Conservation (phyloP, 169 alveolate species). For the Plasmodium malariae region DNA sequence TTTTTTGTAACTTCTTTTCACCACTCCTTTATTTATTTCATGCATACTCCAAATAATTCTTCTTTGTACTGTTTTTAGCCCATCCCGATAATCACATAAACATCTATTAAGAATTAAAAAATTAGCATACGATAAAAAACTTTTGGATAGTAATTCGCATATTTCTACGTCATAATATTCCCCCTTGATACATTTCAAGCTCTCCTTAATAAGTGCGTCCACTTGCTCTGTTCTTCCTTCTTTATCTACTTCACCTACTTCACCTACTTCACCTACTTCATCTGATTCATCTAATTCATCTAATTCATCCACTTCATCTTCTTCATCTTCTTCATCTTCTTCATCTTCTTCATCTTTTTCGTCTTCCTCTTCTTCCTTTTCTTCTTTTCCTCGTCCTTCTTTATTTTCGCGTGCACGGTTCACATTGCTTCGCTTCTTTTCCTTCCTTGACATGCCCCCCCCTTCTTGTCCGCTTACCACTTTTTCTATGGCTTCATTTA, state of each 20-base stretch:
- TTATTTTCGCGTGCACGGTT: no score
- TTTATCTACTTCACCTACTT: conserved; percentile 3
- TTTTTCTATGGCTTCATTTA: no score
- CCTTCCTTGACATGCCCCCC: no score
- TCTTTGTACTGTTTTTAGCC: conserved; percentile 89
- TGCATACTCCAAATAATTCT: conserved; percentile 90
- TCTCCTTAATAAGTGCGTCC: neutral
- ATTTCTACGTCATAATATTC: conserved; percentile 73
- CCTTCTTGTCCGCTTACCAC: no score
- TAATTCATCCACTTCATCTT: neutral
- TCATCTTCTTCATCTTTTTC: neutral
- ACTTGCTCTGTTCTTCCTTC: no score
- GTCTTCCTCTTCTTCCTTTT: neutral
- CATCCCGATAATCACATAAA: conserved; percentile 89
- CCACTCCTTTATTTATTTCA: conserved; percentile 77
- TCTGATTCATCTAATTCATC: neutral
- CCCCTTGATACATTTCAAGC: conserved; percentile 34
- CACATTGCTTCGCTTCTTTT: no score
- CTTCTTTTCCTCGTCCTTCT: neutral
- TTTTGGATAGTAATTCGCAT: conserved; percentile 74
- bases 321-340: neutral
- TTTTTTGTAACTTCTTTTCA: conserved; percentile 79
- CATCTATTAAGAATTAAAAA: conserved; percentile 88
- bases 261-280: neutral
- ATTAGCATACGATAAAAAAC: conserved; percentile 87